Conservation (phyloP, 495 filamentous ascomycete genomes). For the Immersiella caudata region DNA sequence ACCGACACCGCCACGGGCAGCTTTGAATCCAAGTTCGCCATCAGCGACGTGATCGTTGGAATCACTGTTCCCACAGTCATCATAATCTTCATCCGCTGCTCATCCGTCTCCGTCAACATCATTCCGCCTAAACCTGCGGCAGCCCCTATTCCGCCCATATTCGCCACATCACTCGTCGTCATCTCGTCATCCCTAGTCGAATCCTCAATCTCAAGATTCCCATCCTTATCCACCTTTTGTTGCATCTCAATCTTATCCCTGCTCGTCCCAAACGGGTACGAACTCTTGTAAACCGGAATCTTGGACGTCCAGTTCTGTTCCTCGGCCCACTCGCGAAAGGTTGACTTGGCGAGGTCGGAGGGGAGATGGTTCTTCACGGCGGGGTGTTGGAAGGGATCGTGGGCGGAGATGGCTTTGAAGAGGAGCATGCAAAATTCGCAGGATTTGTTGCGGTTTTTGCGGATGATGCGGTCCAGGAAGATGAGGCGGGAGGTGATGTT, state of each 20-base stretch:
- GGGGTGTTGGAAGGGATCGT: constrained; percentile 6
- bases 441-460: background rate
- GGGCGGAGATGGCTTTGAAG: background rate
- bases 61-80: constrained; percentile 5
- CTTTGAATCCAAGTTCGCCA: constrained; percentile 4
- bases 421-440: constrained; percentile 7
- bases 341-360: background rate
- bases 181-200: background rate
- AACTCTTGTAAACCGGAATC: constrained; percentile 5
- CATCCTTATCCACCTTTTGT: background rate
- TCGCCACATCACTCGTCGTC: background rate
- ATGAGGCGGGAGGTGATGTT: constrained; percentile 1
- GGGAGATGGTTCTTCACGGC: constrained; percentile 3
- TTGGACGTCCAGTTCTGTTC: background rate
- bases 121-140: background rate
- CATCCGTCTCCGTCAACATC: constrained; percentile 7
- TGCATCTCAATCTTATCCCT: constrained; percentile 5
- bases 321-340: constrained; percentile 3
- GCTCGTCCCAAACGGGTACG: constrained; percentile 9
- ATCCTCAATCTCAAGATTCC: background rate
- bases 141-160: background rate
- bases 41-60: constrained; percentile 6
- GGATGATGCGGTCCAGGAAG: constrained; percentile 10
- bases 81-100: constrained; percentile 8
- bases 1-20: constrained; percentile 7